Percentiles rank a stretch among this genome's conserved stretches.
phyloP scores from a whole-genome alignment of 1,139 yeast species.

The Kazachstania sp. region DNA sequence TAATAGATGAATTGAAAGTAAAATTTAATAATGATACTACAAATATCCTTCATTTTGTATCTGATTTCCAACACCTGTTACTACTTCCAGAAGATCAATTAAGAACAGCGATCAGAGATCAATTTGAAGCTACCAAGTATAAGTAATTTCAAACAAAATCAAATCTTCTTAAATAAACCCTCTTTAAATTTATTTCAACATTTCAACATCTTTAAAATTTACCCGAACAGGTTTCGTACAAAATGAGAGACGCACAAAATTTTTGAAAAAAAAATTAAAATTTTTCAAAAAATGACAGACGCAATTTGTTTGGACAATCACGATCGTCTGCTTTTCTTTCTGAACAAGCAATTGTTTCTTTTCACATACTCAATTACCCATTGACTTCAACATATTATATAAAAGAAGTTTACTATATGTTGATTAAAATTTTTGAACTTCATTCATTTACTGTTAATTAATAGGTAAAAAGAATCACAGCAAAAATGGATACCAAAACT shows the following conservation, averaged over 20 bases:
- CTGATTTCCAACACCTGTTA: constrained; percentile 31
- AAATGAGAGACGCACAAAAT: constrained; percentile 9
- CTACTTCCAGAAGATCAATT: constrained; percentile 32
- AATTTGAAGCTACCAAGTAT: neutral
- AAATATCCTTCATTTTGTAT: constrained; percentile 30
- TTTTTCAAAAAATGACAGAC: neutral
- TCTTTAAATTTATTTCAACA: neutral
- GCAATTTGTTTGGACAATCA: neutral
- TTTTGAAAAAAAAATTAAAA: neutral
- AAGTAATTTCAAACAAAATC: neutral
- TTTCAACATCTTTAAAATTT: neutral
- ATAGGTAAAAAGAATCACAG: constrained; percentile 3
- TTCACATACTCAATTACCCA: neutral
- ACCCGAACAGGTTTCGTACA: constrained; percentile 2
- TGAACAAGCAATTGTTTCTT: neutral
- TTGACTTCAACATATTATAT: neutral
- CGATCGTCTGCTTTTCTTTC: neutral
- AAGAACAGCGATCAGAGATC: constrained; percentile 23
- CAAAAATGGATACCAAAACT: constrained; percentile 64
- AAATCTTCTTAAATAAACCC: neutral
- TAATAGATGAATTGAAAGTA: constrained; percentile 28
- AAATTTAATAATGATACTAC: constrained; percentile 32
- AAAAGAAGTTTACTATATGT: neutral
- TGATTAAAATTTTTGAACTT: neutral
- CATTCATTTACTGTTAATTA: neutral